Base-by-base conservation (phyloP, 495 filamentous ascomycete genomes). In the Staphylotrichum tortipilum region DNA sequence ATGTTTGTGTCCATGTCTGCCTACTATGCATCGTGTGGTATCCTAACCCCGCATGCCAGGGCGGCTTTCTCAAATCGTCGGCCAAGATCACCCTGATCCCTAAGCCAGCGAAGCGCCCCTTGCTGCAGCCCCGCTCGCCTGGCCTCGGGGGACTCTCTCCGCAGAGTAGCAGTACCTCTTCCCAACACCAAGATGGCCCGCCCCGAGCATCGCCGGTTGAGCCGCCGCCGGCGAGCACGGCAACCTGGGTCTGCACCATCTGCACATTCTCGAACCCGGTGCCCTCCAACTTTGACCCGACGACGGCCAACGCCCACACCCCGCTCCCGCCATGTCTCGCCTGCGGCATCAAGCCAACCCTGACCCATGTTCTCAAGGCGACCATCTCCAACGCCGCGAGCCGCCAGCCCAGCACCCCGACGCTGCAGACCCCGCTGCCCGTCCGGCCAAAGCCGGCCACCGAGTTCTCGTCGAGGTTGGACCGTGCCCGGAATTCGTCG, bases 201-300 rank as follows among this genome's bases (percentile, higher is more conserved):
- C 62, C 72, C 35, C 66, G 75, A 15, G 62, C 72, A 6, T 67
- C 78, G 22, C 69, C 69, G 9, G 64, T 77, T 26, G 71, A 76
- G 4, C 65, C 73, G 10, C 47, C 73, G 6, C 63, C 74, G 33
- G 60, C 69, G 8, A 81, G 74, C 58, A 73, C 72, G 48, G 89
- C 86, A 4, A 95, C 90, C n/a, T 98, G 92, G 92, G 82, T 98
- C 38, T 98, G 94, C 70, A 85, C 88, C 3, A 97, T 98, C 61
- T 98, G 92, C 69, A 89, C 86, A 37, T 91, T 95, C 62, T 94
- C 92, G n/a, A 99, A 99, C 59, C 85, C 88, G 0, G 79, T 97
- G 2, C 89, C 92, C 1, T 85, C 85, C 14, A 95, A 94, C 61
- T 97, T 97, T 59, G 89, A 95, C 50, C 82, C 86, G 0, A 72